A percentile compares a stretch with the other conserved stretches of the same genome.
These are phyloP conservation scores for Blastomyces parvus DNA, from an alignment of 2,329 filamentous ascomycete species.

Conservation along the genomic window DNA sequence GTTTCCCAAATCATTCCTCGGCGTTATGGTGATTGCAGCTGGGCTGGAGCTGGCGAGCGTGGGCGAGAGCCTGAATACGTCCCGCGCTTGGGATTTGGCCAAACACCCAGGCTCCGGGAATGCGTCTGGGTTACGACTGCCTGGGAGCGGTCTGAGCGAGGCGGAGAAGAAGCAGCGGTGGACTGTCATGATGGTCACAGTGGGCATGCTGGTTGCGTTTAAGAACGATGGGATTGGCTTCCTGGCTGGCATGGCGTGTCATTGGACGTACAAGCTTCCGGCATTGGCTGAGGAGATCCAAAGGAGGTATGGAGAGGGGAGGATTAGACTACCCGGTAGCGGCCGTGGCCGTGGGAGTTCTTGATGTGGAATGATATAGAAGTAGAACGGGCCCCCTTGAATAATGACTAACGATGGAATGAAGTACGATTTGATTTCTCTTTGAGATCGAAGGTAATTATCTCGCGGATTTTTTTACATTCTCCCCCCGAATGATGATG, in stretches of 20 bases:
- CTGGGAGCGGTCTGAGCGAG: constrained; percentile 43
- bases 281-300: constrained; percentile 20
- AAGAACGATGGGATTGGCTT: constrained; percentile 87
- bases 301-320: constrained; percentile 24
- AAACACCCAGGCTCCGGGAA: constrained; percentile 26
- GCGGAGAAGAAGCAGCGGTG: constrained; percentile 65
- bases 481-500: neutral
- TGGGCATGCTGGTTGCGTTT: constrained; percentile 72
- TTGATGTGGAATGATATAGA: neutral
- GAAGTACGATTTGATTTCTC: neutral
- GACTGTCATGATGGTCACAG: constrained; percentile 84
- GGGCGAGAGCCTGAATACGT: constrained; percentile 72
- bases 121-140: constrained; percentile 14
- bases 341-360: neutral
- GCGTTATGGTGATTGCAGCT: constrained; percentile 81
- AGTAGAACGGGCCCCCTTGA: neutral
- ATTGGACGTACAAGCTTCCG: constrained; percentile 53
- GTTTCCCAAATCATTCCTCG: constrained; percentile 70
- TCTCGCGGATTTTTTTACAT: neutral
- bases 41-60: constrained; percentile 81
- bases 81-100: constrained; percentile 50
- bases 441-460: neutral
- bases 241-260: constrained; percentile 67
- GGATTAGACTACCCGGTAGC: constrained; percentile 18
- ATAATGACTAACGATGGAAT: neutral